A percentile compares a stretch with the other conserved stretches of the same genome.
Conservation (phyloP, 1,284 basidiomycete species). For the Naganishia liquefaciens region DNA sequence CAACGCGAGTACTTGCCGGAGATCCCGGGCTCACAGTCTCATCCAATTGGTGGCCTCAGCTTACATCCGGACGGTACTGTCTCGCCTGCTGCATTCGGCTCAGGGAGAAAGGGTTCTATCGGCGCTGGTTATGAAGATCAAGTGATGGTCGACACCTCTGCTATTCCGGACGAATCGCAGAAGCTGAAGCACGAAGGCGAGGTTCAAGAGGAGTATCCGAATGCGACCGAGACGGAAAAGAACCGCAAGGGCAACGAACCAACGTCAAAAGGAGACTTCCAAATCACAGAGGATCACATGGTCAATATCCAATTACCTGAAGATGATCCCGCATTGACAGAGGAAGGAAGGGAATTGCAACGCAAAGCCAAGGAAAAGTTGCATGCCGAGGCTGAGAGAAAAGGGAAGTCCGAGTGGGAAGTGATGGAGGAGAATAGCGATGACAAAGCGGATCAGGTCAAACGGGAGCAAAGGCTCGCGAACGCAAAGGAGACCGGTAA, state of each 20-base stretch:
- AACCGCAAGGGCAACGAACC: constrained; percentile 15
- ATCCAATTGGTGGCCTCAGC: constrained; percentile 17
- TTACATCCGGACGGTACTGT: constrained; percentile 13
- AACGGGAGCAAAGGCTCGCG: constrained; percentile 1
- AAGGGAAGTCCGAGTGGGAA: constrained; percentile 18
- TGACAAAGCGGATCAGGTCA: constrained; percentile 7
- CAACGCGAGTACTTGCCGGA: constrained; percentile 11
- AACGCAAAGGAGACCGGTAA: constrained; percentile 25
- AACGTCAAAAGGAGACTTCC: constrained; percentile 9
- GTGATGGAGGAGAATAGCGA: constrained; percentile 14
- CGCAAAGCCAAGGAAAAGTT: constrained; percentile 15
- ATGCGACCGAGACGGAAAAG: constrained; percentile 13
- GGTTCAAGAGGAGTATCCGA: not conserved
- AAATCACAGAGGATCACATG: constrained; percentile 14
- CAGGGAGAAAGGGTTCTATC: not conserved
- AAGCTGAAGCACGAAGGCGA: constrained; percentile 4
- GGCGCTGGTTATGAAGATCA: not conserved
- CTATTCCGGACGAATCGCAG: constrained; percentile 3
- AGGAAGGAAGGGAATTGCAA: constrained; percentile 21
- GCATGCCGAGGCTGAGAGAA: constrained; percentile 1
- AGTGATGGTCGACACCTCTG: constrained; percentile 16
- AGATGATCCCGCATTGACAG: constrained; percentile 18
- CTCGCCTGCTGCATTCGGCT: constrained; percentile 10
- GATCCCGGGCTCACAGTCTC: constrained; percentile 3
- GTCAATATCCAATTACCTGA: constrained; percentile 14